Evolutionary conservation across 2,329 filamentous ascomycete genomes (phyloP), one percentile per base, ranked within the genome.

Genomic region (Penicillium vulpinum): DNA sequence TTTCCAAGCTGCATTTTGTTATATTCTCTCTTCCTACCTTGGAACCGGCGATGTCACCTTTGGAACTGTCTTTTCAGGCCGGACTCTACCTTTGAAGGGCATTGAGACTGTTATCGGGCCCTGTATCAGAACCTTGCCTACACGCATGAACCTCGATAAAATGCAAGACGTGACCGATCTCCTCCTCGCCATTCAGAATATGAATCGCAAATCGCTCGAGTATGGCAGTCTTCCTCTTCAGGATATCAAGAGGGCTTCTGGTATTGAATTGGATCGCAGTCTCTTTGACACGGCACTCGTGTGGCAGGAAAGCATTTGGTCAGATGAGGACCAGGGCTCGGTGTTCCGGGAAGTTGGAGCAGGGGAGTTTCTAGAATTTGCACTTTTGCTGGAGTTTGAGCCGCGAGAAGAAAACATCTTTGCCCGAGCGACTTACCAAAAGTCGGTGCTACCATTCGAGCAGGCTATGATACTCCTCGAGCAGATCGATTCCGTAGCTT

Each of bases 241-340:
- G 0, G 85, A 91, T 2, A 90, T 96, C 62, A 88, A 85, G 66
- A 85, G 83, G 62, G 73, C 82, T 1, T 83, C 81, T 3, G 82
- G 81, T 0, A 75, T 80, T 28, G 78, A 85, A 0, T 78, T 81
- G 0, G 80, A 84, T 38, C 49, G 55, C 7, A 74, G 75, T 1
- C 73, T 96, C 0, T 96, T 93, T 63, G 90, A 96, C 63, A 82
- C 87, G 0, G 77, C 96, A 0, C 88, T 96, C 65, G 87, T 92
- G 0, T 97, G 92, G 80, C 92, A 97, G 65, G 88, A 96, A 67
- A 89, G 87, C 0, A 77, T 88, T 1, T 74, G 63, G 18, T 61
- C 73, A 1, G 71, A 72, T 16, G 53, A 77, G 28, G 59, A 62
- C 2, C 62, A 68, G n/a, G 60, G 68, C 4, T 67, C 76, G 65